A percentile compares a stretch with the other conserved stretches of the same genome.
Evolutionary conservation across 1,139 yeast species (phyloP).

Genomic region (Candida sp.): DNA sequence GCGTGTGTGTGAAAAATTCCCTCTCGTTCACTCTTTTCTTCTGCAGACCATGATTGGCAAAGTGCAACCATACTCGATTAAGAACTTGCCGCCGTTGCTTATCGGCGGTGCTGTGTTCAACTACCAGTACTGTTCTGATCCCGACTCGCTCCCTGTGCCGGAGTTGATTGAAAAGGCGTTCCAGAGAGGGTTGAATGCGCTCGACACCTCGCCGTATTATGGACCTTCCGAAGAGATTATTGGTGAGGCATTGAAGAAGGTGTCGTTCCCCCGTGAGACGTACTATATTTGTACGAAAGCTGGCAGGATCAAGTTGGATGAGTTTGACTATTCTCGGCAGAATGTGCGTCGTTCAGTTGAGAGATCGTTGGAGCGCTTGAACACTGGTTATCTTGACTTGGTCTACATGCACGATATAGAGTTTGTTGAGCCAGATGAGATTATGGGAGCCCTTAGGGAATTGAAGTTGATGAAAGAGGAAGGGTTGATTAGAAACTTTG

Average conservation of each 20-base stretch:
- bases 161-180: constrained; percentile 67
- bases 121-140: constrained; percentile 73
- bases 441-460: constrained; percentile 66
- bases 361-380: constrained; percentile 68
- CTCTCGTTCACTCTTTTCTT: not conserved
- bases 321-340: constrained; percentile 73
- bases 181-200: constrained; percentile 68
- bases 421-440: constrained; percentile 61
- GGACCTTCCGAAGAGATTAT: constrained; percentile 84
- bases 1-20: too few relatives aligned
- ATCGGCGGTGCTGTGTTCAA: constrained; percentile 91
- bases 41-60: constrained; percentile 16
- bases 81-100: constrained; percentile 59
- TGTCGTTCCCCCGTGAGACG: constrained; percentile 57
- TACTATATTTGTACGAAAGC: constrained; percentile 87
- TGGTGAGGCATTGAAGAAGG: constrained; percentile 63
- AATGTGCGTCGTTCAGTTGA: constrained; percentile 65
- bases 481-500: constrained; percentile 70
- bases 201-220: constrained; percentile 93
- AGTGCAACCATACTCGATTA: constrained; percentile 26
- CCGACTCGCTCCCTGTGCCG: constrained; percentile 58
- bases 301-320: constrained; percentile 70
- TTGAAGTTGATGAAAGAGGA: constrained; percentile 61
- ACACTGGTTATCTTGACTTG: constrained; percentile 73
- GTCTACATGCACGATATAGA: constrained; percentile 92